These are phyloP conservation scores for Phytophthora quininea DNA, from an alignment of 352 stramenopile species.

Conservation along the genomic window DNA sequence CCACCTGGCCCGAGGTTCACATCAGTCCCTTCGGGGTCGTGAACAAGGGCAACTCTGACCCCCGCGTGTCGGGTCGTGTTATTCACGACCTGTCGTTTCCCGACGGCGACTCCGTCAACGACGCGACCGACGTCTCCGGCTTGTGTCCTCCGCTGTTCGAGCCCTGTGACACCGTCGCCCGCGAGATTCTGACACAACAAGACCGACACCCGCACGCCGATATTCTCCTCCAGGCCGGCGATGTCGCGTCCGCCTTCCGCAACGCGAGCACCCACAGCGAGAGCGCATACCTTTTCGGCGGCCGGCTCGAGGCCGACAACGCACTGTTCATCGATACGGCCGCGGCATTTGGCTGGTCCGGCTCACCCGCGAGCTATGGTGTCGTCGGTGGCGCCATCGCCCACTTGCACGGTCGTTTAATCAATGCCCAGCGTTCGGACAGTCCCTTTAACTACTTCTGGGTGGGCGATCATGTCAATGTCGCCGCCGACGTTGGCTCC, in stretches of 20 bases:
- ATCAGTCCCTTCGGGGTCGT: slow-evolving; percentile 14
- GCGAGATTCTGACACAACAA: not conserved
- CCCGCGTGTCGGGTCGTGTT: not conserved
- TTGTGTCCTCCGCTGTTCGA: slow-evolving; percentile 3
- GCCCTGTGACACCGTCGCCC: not conserved
- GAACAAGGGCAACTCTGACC: slow-evolving; percentile 7
- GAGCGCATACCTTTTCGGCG: slow-evolving; percentile 5
- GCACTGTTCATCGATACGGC: slow-evolving; percentile 19
- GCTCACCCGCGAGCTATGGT: slow-evolving; percentile 10
- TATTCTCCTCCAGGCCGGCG: slow-evolving; percentile 1
- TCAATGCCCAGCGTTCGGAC: too few species aligned
- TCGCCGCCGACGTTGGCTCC: not conserved
- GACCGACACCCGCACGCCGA: not conserved
- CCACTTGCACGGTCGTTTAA: not conserved
- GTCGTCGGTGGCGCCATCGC: slow-evolving; percentile 14
- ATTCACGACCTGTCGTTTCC: slow-evolving; percentile 22
- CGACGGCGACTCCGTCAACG: slow-evolving; percentile 6
- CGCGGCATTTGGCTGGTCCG: slow-evolving; percentile 18
- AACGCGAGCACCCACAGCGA: slow-evolving; percentile 11
- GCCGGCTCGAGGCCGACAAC: not conserved
- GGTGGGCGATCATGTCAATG: slow-evolving; percentile 23
- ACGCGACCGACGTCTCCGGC: not conserved
- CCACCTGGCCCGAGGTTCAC: slow-evolving; percentile 1
- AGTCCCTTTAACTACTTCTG: slow-evolving; percentile 21
- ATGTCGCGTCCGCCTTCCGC: slow-evolving; percentile 13